Evolutionary conservation across 2,329 filamentous ascomycete species (phyloP).

Genomic region (Penicillium decumbens): DNA sequence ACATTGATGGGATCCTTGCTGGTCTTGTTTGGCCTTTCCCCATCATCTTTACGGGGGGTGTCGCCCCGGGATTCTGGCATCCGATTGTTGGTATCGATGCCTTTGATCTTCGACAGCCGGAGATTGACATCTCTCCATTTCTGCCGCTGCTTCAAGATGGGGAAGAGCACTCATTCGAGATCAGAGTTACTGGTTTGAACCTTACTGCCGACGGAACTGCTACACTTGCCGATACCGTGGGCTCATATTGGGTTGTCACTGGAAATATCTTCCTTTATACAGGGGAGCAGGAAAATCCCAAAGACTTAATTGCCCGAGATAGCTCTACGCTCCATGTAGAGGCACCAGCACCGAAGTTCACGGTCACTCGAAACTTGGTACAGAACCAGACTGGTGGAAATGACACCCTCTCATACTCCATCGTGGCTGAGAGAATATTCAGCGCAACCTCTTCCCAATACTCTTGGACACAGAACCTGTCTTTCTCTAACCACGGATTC

Average conservation of each 20-base stretch:
- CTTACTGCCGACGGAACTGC: conserved; percentile 51
- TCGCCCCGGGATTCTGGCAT: conserved; percentile 71
- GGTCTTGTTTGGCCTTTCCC: conserved; percentile 79
- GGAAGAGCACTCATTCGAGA: conserved; percentile 60
- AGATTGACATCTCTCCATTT: conserved; percentile 78
- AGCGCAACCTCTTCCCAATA: conserved; percentile 48
- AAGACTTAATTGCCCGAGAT: conserved; percentile 1
- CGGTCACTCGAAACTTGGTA: conserved; percentile 38
- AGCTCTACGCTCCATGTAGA: conserved; percentile 26
- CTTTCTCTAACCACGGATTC: conserved; percentile 53
- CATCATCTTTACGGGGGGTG: conserved; percentile 74
- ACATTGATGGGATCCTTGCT: conserved; percentile 67
- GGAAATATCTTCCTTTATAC: conserved; percentile 80
- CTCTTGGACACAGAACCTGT: conserved; percentile 57
- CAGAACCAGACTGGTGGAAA: conserved; percentile 50
- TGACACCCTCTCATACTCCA: conserved; percentile 56
- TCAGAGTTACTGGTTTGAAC: conserved; percentile 62
- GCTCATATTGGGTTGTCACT: conserved; percentile 68
- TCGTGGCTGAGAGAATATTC: conserved; percentile 54
- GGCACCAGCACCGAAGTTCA: conserved; percentile 46
- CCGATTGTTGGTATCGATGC: conserved; percentile 74
- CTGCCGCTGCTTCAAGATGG: conserved; percentile 66
- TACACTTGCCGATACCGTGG: conserved; percentile 52
- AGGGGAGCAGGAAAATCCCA: conserved; percentile 38
- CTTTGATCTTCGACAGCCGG: conserved; percentile 72